Percentiles rank a stretch among this genome's conserved stretches.
These are phyloP conservation scores for Penicillium roqueforti DNA, from an alignment of 495 filamentous ascomycete genomes.

Conservation along the genomic window DNA sequence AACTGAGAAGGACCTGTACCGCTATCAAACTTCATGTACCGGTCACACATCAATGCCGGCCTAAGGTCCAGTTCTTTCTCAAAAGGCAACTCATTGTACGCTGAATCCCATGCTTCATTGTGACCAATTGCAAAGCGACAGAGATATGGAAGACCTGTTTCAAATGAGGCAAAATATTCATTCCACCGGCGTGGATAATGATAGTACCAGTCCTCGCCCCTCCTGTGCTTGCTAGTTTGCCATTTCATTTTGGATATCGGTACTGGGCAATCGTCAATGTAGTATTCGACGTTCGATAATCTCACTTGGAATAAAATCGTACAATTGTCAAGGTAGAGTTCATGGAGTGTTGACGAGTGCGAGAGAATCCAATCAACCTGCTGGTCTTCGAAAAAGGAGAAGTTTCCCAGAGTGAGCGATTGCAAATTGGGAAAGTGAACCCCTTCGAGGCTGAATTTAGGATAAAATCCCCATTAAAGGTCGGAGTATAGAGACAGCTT, in stretches of 20 bases:
- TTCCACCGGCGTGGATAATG: constrained; percentile 20
- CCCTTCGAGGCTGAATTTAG: constrained; percentile 11
- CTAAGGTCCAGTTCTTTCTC: constrained; percentile 10
- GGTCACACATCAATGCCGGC: not conserved
- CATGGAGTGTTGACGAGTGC: constrained; percentile 15
- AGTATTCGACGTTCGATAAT: not conserved
- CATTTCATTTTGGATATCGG: not conserved
- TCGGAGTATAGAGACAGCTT: constrained; percentile 25
- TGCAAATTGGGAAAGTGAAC: constrained; percentile 25
- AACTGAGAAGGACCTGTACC: not conserved
- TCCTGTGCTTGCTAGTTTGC: not conserved
- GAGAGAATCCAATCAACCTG: constrained; percentile 28
- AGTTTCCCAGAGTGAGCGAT: constrained; percentile 20
- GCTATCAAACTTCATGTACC: constrained; percentile 4
- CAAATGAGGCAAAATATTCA: constrained; percentile 20
- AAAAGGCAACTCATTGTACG: constrained; percentile 13
- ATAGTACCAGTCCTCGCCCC: not conserved
- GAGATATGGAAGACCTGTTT: constrained; percentile 9
- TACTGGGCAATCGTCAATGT: not conserved
- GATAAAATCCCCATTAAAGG: constrained; percentile 23
- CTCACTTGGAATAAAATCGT: constrained; percentile 13
- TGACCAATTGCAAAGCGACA: constrained; percentile 19
- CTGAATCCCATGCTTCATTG: not conserved
- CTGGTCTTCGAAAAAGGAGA: constrained; percentile 23
- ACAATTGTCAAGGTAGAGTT: constrained; percentile 26